Base-by-base conservation (phyloP, 371 early-diverging fungal species). In the Apophysomyces elegans region DNA sequence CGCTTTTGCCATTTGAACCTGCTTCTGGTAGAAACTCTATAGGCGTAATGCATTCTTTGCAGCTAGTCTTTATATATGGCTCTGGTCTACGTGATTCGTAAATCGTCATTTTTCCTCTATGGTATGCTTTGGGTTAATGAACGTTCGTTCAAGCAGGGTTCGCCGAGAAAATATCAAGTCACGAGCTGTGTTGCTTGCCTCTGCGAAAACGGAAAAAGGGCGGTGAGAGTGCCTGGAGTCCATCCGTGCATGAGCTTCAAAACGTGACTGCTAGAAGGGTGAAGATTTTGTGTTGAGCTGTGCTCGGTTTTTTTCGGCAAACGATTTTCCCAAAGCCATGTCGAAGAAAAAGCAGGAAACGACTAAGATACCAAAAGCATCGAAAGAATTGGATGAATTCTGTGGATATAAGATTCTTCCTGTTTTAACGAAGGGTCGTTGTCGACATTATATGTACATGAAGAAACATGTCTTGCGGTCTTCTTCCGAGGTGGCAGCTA, bases 391-490 rank as follows among this genome's bases (percentile, higher is more conserved):
- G 13, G 77, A 81, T 21, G 83, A 84, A 43, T 80, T 86, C 26
- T 72, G 70, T 65, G 86, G 85, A 7, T 87, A 84, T 65, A 86
- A 84, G 69, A 68, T 85, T 9, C 66, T 87, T 2, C 88, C 88
- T 11, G 80, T 86, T n/a, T 61, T 73, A 57, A 64, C 82, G 61
- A 71, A 76, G 67, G 72, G 77, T 37, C 72, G 73, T 38, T 71
- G 77, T 36, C 75, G 83, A 4, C 92, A 90, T 74, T 92, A 86
- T 58, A 73, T 92, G 58, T 93, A 90, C 66, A 83, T 92, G 64
- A 86, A 85, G 69, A 81, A 87, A 65, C 94, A 95, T 80, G 88
- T 87, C 61, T 74, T 83, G 32, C 84, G 84, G 56, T 78, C 73
- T 39, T 74, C 87, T 43, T 67, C 76, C 14, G 64, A 79, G 18